Base-by-base conservation (phyloP, 495 filamentous ascomycete genomes). In the Acidiella bohemica region DNA sequence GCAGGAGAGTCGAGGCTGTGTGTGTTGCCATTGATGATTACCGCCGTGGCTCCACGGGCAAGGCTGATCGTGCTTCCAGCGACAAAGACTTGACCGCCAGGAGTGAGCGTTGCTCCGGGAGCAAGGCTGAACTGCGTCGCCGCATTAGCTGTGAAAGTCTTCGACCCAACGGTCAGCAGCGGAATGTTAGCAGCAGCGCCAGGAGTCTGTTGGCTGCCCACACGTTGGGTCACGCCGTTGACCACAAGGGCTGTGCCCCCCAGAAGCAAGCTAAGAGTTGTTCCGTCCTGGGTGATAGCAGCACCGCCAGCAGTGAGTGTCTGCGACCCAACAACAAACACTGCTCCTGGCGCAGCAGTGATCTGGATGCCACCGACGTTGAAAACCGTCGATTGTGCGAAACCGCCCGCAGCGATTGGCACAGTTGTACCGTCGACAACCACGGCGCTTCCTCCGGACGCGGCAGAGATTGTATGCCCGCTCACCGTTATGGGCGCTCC, bases 11-110 rank as follows among this genome's bases (percentile, higher is more conserved):
- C 40, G 5, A 60, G 20, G 4, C 24, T 22, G 24, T 39, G 41
- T n/a, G 53, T 60, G 9, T 36, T 23, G 26, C 55, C 55, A n/a
- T 57, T 48, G 5, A 60, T 38, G 1, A 60, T 51, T n/a, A 57
- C 36, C 23, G 32, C 50, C 11, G 44, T 46, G 1, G 42, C 52
- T 11, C 42, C 53, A n/a, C 40, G 34, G 8, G 26, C 46, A 11
- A 53, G 23, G 24, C 45, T 49, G 17, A 53, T 41, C 2, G 47
- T 47, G 9, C 40, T 56, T 3, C 56, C 56, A 40, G 37, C 39
- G 10, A 59, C 36, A 4, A 44, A 49, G 18, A 46, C 56, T 11
- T 43, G 32, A n/a, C 56, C 56, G 11, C 58, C 56, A 23, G 58
- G 49, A 3, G 53, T 54, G 0, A 61, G 44, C 5, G 51, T 57